Evolutionary conservation across 208 protist genomes (phyloP).

Genomic region (Leishmania martiniquensis): DNA sequence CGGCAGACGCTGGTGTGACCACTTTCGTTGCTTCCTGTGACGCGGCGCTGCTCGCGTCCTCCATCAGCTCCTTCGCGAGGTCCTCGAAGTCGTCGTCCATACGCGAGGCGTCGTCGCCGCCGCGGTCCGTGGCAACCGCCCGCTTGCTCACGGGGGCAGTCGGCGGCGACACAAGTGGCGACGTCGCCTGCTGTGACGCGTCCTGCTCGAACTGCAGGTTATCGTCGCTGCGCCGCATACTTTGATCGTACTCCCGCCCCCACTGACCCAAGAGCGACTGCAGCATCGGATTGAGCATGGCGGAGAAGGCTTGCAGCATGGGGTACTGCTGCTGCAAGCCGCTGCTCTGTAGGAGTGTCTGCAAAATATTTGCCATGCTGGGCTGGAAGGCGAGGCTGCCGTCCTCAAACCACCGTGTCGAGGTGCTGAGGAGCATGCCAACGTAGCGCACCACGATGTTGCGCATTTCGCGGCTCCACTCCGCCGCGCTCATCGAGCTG

Average conservation of each 20-base stretch:
- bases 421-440: conserved; percentile 31
- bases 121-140: not conserved
- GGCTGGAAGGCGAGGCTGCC: conserved; percentile 14
- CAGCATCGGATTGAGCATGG: conserved; percentile 21
- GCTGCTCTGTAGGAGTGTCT: conserved; percentile 10
- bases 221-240: conserved; percentile 20
- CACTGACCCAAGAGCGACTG: conserved; percentile 17
- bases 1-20: not conserved
- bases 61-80: conserved; percentile 25
- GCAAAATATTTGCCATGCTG: conserved; percentile 7
- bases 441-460: conserved; percentile 26
- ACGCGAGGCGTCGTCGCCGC: not conserved
- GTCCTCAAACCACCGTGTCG: conserved; percentile 41
- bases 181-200: not conserved
- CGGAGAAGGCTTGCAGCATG: conserved; percentile 10
- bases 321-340: conserved; percentile 5
- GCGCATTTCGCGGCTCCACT: conserved; percentile 39
- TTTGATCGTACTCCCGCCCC: conserved; percentile 31
- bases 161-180: conserved; percentile 6
- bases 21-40: not conserved
- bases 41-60: conserved; percentile 1
- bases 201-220: conserved; percentile 14
- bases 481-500: conserved; percentile 6
- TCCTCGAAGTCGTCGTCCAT: conserved; percentile 12
- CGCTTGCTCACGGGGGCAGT: not conserved